Evolutionary conservation across 2,329 filamentous ascomycete genomes (phyloP).

Genomic region (Aspergillus sp.): DNA sequence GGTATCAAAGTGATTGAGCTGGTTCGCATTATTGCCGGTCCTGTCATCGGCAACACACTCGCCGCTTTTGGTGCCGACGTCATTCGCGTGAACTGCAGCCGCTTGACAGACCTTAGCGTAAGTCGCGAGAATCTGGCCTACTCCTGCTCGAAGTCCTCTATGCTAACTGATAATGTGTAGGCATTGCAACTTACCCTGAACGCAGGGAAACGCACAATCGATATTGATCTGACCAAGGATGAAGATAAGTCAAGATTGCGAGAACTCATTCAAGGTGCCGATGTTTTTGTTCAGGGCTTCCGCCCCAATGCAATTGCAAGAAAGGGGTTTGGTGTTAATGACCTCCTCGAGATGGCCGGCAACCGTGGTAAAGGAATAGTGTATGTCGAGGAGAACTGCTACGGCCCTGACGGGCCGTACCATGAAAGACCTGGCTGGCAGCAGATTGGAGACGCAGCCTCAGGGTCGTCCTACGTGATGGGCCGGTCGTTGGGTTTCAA

Average conservation of each 20-base stretch:
- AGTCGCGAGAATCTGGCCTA: no score
- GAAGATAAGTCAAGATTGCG: conserved; percentile 37
- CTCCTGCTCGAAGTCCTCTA: no score
- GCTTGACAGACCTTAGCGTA: conserved; percentile 30
- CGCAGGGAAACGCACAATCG: conserved; percentile 19
- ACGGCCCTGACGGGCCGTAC: conserved; percentile 46
- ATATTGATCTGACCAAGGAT: conserved; percentile 43
- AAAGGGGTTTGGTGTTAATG: conserved; percentile 29
- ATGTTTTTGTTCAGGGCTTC: conserved; percentile 54
- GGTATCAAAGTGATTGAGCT: conserved; percentile 45
- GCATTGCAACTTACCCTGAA: conserved; percentile 16
- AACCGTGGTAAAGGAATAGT: conserved; percentile 42
- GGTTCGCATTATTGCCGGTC: conserved; percentile 31
- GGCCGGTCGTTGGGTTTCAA: conserved; percentile 26
- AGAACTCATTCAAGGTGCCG: conserved; percentile 44
- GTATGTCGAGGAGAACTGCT: conserved; percentile 49
- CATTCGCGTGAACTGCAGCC: conserved; percentile 41
- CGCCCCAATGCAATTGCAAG: conserved; percentile 38
- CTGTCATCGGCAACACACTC: conserved; percentile 38
- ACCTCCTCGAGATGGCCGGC: conserved; percentile 36
- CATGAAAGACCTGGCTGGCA: conserved; percentile 47
- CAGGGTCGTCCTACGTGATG: conserved; percentile 34
- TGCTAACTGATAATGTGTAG: no score
- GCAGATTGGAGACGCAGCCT: conserved; percentile 45
- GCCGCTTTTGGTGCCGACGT: conserved; percentile 45